These are phyloP conservation scores for Pachysolen tannophilus DNA, from an alignment of 805 yeast species.

Conservation along the genomic window DNA sequence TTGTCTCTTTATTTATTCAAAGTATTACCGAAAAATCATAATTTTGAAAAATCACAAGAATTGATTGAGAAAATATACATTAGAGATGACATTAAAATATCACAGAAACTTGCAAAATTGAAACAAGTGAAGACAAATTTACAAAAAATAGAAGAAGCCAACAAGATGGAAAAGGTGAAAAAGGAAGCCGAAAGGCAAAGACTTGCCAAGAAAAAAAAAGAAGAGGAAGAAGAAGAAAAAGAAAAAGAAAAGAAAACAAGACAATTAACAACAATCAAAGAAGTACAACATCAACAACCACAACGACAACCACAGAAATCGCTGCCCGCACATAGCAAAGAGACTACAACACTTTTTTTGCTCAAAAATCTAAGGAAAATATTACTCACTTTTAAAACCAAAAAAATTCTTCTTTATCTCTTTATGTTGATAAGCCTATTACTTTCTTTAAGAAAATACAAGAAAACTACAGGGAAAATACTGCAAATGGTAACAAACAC, in stretches of 20 bases:
- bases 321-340: too few species aligned
- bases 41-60: slow-evolving; percentile 12
- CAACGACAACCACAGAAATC: too few species aligned
- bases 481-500: slow-evolving; percentile 1
- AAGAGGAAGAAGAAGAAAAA: not conserved
- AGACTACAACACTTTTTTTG: too few species aligned
- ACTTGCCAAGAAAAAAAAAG: not conserved
- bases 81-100: slow-evolving; percentile 6
- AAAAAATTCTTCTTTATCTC: not conserved
- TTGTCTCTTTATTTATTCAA: slow-evolving; percentile 19
- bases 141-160: not conserved
- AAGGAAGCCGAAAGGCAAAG: slow-evolving; percentile 1
- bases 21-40: slow-evolving; percentile 15
- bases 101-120: slow-evolving; percentile 10
- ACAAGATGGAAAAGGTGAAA: slow-evolving; percentile 1
- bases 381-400: too few species aligned
- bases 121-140: not conserved
- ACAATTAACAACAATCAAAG: not conserved
- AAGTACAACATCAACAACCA: too few species aligned
- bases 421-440: slow-evolving; percentile 5
- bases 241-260: not conserved
- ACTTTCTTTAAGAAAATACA: slow-evolving; percentile 2
- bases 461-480: not conserved
- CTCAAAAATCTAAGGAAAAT: too few species aligned
- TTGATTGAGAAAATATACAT: slow-evolving; percentile 10